These are phyloP conservation scores for Parietaria judaica DNA, from an alignment of 306 rosid species.

Conservation along the genomic window DNA sequence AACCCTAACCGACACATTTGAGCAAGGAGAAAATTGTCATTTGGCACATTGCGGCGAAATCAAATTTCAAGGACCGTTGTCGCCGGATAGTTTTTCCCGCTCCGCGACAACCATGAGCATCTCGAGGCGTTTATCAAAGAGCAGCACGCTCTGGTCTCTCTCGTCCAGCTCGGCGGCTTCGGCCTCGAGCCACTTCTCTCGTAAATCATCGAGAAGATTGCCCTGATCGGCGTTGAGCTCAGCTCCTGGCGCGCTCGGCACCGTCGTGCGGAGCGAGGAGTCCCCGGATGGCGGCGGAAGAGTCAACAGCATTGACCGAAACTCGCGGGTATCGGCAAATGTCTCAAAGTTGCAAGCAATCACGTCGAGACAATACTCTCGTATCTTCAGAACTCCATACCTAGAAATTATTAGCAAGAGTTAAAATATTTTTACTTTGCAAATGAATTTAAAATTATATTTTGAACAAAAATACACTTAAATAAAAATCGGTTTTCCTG, in stretches of 20 bases:
- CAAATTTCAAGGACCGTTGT: slow-evolving; percentile 17
- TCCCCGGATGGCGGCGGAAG: slow-evolving; percentile 96
- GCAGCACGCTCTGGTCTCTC: slow-evolving; percentile 91
- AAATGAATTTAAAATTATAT: too few relatives aligned
- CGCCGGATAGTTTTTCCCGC: slow-evolving; percentile 54
- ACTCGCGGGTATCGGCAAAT: slow-evolving; percentile 71
- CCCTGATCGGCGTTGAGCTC: slow-evolving; percentile 51
- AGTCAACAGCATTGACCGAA: slow-evolving; percentile 72
- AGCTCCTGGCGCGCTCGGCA: slow-evolving; percentile 92
- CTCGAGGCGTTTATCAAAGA: slow-evolving; percentile 83
- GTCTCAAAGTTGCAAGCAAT: slow-evolving; percentile 83
- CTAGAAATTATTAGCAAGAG: slow-evolving; percentile 31
- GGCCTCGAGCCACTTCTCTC: slow-evolving; percentile 97
- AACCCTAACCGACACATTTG: not conserved
- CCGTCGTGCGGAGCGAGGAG: slow-evolving; percentile 79
- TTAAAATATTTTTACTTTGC: too few relatives aligned
- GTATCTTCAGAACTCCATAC: slow-evolving; percentile 81
- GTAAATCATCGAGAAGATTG: slow-evolving; percentile 83
- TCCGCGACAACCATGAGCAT: slow-evolving; percentile 82
- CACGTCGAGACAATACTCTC: slow-evolving; percentile 77
- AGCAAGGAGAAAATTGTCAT: slow-evolving; percentile 19
- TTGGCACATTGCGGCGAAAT: slow-evolving; percentile 16
- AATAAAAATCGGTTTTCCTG: not conserved
- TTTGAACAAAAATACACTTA: not conserved
- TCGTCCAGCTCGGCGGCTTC: slow-evolving; percentile 93